A percentile compares a stretch with the other conserved stretches of the same genome.
Conservation (phyloP, 225 moss, liverwort and hornwort genomes). For the Neckera pumila region DNA sequence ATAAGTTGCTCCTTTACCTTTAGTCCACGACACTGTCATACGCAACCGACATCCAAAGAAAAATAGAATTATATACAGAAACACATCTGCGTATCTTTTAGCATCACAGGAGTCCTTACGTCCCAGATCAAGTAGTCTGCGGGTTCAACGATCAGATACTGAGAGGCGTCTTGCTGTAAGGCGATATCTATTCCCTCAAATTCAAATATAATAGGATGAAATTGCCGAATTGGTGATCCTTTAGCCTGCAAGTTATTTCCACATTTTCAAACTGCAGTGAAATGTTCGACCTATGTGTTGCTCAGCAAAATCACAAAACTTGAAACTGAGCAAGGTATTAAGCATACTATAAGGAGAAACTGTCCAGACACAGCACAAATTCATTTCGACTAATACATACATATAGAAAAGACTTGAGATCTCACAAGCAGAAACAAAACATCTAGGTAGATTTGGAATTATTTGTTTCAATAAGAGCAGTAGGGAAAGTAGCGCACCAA, state of each 20-base stretch:
- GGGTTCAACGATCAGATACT: slow-evolving; percentile 4
- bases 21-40: too few species aligned
- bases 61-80: not conserved
- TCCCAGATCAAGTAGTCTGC: slow-evolving; percentile 22
- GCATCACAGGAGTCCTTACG: slow-evolving; percentile 4
- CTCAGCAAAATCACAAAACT: not conserved
- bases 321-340: not conserved
- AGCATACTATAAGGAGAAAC: not conserved
- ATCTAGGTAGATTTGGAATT: not conserved
- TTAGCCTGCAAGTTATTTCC: not conserved
- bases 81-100: not conserved
- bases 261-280: not conserved
- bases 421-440: not conserved
- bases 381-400: not conserved
- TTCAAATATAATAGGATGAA: not conserved
- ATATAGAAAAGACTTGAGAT: not conserved
- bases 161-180: not conserved
- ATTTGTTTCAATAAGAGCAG: not conserved
- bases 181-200: slow-evolving; percentile 9
- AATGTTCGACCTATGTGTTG: not conserved
- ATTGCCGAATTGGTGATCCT: slow-evolving; percentile 6
- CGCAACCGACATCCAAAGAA: not conserved
- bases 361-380: not conserved
- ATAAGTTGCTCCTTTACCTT: not conserved
- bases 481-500: not conserved